These are phyloP conservation scores for Fusarium circinatum DNA, from an alignment of 2,329 filamentous ascomycete species.

Conservation along the genomic window DNA sequence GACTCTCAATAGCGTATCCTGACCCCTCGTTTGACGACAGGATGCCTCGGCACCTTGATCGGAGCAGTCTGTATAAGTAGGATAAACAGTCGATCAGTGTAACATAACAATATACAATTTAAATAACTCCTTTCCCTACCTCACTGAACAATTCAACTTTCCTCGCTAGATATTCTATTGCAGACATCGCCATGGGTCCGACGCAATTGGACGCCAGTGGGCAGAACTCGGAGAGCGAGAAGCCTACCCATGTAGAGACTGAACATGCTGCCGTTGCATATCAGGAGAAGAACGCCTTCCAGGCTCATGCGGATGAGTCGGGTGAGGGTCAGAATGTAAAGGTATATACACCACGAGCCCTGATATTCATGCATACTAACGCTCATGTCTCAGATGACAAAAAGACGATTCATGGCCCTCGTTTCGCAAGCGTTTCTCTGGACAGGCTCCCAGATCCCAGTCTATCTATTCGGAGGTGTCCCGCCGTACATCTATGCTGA, in stretches of 20 bases:
- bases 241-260: not conserved
- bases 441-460: not conserved
- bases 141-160: rapidly evolving
- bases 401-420: not conserved
- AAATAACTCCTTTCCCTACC: not conserved
- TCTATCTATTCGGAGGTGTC: not conserved
- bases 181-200: not conserved
- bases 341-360: not conserved
- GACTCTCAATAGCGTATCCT: not conserved
- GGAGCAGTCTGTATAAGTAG: not conserved
- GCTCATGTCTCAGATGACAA: not conserved
- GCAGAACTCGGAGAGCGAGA: not conserved
- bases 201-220: not conserved
- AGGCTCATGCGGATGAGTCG: not conserved
- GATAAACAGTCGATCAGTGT: not conserved
- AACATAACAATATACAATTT: rapidly evolving
- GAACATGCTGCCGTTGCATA: not conserved
- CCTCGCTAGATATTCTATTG: rapidly evolving
- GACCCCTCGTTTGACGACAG: not conserved
- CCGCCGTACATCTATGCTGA: not conserved
- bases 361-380: rapidly evolving
- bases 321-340: not conserved
- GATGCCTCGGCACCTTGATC: not conserved
- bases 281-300: not conserved
- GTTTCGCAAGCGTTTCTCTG: not conserved